Conservation (phyloP, 306 rosid genomes). For the Oxytropis ochrocephala region DNA sequence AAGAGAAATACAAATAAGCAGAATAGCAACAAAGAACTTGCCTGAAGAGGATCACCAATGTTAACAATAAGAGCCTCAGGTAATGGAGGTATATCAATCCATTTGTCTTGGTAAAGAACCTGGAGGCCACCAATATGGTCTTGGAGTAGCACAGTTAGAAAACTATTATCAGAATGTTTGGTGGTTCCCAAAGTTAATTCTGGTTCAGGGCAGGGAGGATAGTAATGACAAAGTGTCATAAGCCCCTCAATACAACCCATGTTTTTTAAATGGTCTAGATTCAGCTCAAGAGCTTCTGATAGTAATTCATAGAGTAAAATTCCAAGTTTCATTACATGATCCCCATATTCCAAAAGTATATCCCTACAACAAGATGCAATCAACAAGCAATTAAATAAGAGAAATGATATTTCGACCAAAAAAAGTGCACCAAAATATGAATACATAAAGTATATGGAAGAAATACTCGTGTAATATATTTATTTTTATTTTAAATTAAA, state of each 20-base stretch:
- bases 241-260: slow-evolving; percentile 12
- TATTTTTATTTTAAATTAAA: no score
- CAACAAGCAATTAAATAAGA: neutral
- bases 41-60: slow-evolving; percentile 26
- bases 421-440: no score
- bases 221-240: slow-evolving; percentile 12
- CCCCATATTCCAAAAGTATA: slow-evolving; percentile 18
- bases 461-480: no score
- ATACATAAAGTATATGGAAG: no score
- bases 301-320: slow-evolving; percentile 14
- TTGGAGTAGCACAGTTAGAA: slow-evolving; percentile 26
- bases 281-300: slow-evolving; percentile 27
- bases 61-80: slow-evolving; percentile 22
- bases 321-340: slow-evolving; percentile 10
- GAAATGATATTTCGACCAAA: no score
- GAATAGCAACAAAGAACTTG: neutral
- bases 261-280: slow-evolving; percentile 14
- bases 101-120: slow-evolving; percentile 9
- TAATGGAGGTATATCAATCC: slow-evolving; percentile 10
- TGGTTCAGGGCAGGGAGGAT: slow-evolving; percentile 27
- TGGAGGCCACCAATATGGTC: slow-evolving; percentile 33
- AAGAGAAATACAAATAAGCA: neutral
- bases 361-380: slow-evolving; percentile 15
- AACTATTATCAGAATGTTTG: slow-evolving; percentile 18
- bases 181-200: slow-evolving; percentile 26